Percentiles rank a stretch among this genome's conserved stretches.
phyloP scores from a whole-genome alignment of 805 yeast genomes.

The Pichia exigua region DNA sequence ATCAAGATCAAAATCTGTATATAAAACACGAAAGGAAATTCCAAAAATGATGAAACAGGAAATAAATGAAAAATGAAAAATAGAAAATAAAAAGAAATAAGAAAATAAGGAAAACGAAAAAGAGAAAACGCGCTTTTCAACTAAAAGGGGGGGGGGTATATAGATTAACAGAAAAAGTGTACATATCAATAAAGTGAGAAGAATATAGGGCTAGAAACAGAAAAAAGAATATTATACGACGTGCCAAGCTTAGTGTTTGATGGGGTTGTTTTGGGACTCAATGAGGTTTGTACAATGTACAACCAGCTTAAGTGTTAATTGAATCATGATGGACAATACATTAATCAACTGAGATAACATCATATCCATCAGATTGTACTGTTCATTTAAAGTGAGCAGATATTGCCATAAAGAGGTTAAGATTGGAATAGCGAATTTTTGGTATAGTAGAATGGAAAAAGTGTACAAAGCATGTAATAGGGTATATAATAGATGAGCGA shows the following conservation, averaged over 20 bases:
- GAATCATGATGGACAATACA: not conserved
- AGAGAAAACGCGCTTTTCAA: too few species aligned
- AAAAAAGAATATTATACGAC: too few species aligned
- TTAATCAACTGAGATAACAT: not conserved
- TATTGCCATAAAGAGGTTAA: not conserved
- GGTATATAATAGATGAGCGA: not conserved
- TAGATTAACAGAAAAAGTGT: too few species aligned
- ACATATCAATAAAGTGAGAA: too few species aligned
- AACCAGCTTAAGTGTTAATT: not conserved
- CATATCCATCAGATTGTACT: not conserved
- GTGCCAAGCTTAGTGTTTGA: too few species aligned
- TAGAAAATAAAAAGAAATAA: too few species aligned
- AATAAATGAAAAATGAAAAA: too few species aligned
- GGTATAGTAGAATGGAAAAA: not conserved
- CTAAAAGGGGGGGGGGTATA: not conserved
- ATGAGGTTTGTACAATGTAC: not conserved
- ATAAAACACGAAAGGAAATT: too few species aligned
- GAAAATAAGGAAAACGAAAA: too few species aligned
- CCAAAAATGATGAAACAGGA: too few species aligned
- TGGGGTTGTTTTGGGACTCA: not conserved
- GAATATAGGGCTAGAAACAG: too few species aligned
- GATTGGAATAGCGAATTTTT: not conserved
- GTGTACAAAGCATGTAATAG: not conserved
- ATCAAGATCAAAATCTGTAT: too few species aligned
- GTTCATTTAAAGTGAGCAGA: not conserved